These are phyloP conservation scores for Geotrichum candidum DNA, from an alignment of 1,139 yeast species.

Conservation along the genomic window DNA sequence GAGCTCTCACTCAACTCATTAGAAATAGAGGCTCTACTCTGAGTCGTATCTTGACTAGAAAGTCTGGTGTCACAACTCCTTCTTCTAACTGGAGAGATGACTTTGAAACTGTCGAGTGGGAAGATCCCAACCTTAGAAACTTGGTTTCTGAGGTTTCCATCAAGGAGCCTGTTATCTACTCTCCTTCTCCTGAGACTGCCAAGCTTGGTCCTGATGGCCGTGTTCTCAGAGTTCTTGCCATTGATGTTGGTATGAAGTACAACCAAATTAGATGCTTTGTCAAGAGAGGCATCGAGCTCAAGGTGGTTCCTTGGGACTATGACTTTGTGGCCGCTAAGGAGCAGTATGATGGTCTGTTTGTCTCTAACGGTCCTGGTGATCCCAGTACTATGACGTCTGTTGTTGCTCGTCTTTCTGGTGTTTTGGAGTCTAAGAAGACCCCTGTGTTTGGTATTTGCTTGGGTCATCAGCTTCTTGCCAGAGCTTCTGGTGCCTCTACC, in stretches of 20 bases:
- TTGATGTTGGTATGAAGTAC: constrained; percentile 97
- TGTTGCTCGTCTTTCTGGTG: constrained; percentile 52
- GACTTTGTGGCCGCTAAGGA: constrained; percentile 51
- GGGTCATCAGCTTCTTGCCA: constrained; percentile 95
- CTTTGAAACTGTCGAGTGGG: constrained; percentile 81
- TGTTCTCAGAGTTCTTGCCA: constrained; percentile 73
- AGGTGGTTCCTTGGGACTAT: constrained; percentile 94
- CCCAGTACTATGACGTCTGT: constrained; percentile 76
- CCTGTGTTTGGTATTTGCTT: constrained; percentile 92
- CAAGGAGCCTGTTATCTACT: constrained; percentile 66
- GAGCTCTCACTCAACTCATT: constrained; percentile 87
- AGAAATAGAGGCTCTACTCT: constrained; percentile 90
- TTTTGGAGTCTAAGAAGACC: constrained; percentile 52
- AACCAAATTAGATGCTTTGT: constrained; percentile 97
- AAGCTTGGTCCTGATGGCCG: constrained; percentile 65
- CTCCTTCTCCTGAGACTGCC: constrained; percentile 50
- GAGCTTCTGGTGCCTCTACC: constrained; percentile 94
- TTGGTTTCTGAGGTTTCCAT: constrained; percentile 87
- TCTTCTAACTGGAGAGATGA: constrained; percentile 51
- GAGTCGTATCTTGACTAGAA: constrained; percentile 72
- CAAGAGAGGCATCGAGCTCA: constrained; percentile 89
- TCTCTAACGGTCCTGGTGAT: constrained; percentile 99
- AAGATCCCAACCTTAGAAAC: constrained; percentile 85
- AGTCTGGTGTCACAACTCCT: constrained; percentile 40
- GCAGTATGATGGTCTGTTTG: constrained; percentile 91